Base-by-base conservation (phyloP, 495 filamentous ascomycete species). In the Amphirosellinia nigrospora region DNA sequence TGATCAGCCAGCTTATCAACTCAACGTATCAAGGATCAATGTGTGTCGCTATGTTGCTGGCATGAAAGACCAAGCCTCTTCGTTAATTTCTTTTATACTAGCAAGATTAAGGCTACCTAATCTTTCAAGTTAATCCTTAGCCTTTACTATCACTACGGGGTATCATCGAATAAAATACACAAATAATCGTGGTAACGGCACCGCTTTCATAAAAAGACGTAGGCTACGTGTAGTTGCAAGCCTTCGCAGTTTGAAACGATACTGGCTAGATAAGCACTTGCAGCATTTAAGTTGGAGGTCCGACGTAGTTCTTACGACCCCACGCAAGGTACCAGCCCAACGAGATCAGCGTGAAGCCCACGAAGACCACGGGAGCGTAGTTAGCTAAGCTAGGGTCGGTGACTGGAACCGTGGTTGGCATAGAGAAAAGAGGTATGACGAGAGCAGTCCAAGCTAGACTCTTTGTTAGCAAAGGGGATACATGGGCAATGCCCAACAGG, bases 261-360 rank as follows among this genome's bases (percentile, higher is more conserved):
- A 46, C 52, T 10, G 26, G 53, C 32, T 8, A 15, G 48, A 23
- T 8, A n/a, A 28, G 41, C 3, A 45, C 39, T 68, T 56, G 38
- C 53, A 39, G 19, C 7, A 26, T 34, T 72, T 72, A 75, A 19
- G 77, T 79, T 6, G 90, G 90, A 0, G 92, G 92, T 0, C 92
- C 92, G 11, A 81, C 85, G 75, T 93, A 93, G 72, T 90, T 83
- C 78, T 89, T 90, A 68, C 88, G 86, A 43, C 91, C 91, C 83
- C 91, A 84, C 11, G 71, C 77, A 21, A 77, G 26, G 68, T 85
- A 85, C 81, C 81, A 84, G 15, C 32, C 73, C 38, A 69, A 60
- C 6, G 82, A 84, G 50, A 89, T 80, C 9, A 79, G 74, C 32
- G 87, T 84, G 64, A 91, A 91, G 4, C 86, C 89, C 23, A 92